Conservation (phyloP, 2,329 filamentous ascomycete species). For the Phialemoniopsis sp. region DNA sequence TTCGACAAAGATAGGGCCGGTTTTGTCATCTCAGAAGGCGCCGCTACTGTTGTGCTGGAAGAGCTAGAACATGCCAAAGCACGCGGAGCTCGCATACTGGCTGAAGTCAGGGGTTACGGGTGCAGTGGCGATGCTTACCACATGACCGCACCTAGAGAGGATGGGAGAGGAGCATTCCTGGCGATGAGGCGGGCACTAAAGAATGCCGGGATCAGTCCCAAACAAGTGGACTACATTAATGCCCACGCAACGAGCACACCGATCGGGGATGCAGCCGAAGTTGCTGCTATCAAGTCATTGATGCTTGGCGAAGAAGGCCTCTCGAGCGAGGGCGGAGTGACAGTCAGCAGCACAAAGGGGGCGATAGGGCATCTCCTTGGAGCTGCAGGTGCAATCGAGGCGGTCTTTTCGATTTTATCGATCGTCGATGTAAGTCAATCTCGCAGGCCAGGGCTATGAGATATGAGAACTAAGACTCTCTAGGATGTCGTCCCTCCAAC, state of each 20-base stretch:
- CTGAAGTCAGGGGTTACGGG: slow-evolving; percentile 85
- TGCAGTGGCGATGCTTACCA: slow-evolving; percentile 88
- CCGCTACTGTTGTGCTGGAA: slow-evolving; percentile 83
- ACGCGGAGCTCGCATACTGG: slow-evolving; percentile 78
- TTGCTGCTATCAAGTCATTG: slow-evolving; percentile 72
- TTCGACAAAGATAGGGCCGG: slow-evolving; percentile 79
- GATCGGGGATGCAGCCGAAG: slow-evolving; percentile 86
- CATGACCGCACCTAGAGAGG: slow-evolving; percentile 83
- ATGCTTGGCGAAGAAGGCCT: slow-evolving; percentile 72
- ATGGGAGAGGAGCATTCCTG: slow-evolving; percentile 75
- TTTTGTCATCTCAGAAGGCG: slow-evolving; percentile 91
- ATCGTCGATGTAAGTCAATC: slow-evolving; percentile 64
- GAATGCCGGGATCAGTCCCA: slow-evolving; percentile 65
- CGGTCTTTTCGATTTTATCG: slow-evolving; percentile 77
- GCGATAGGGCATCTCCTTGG: slow-evolving; percentile 89
- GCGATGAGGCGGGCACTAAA: slow-evolving; percentile 83
- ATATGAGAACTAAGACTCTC: no score
- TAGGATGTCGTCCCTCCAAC: slow-evolving; percentile 85
- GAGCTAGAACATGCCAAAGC: slow-evolving; percentile 82
- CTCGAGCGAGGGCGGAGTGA: slow-evolving; percentile 57
- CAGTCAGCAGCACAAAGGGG: slow-evolving; percentile 91
- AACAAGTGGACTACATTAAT: slow-evolving; percentile 83
- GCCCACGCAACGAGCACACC: slow-evolving; percentile 88
- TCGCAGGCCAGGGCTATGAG: not conserved
- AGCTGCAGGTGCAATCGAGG: slow-evolving; percentile 86